phyloP scores from a whole-genome alignment of 148 eudicot genomes.

The Camellia granthamiana region DNA sequence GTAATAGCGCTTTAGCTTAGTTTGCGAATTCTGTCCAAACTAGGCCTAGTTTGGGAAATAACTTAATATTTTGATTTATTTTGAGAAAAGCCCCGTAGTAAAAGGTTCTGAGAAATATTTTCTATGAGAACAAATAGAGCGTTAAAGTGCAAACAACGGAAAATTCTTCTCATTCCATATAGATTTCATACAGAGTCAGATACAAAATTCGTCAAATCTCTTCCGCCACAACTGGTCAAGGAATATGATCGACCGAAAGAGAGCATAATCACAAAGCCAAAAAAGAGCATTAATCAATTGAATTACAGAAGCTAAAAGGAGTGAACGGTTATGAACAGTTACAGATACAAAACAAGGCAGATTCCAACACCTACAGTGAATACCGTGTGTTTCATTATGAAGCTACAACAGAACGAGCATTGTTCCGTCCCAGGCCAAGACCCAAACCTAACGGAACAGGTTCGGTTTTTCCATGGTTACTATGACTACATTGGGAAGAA shows the following conservation, averaged over 20 bases:
- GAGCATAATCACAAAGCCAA: background rate
- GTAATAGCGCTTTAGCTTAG: too few species aligned
- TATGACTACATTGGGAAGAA: slow-evolving; percentile 70
- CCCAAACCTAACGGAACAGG: slow-evolving; percentile 75
- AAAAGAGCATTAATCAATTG: slow-evolving; percentile 9
- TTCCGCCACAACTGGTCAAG: background rate
- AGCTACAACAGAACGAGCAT: slow-evolving; percentile 45
- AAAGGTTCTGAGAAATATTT: too few species aligned
- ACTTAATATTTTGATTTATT: too few species aligned
- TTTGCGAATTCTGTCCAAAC: too few species aligned
- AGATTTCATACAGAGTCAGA: background rate
- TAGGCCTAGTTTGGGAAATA: too few species aligned
- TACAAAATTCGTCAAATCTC: background rate
- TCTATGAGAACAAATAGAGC: too few species aligned
- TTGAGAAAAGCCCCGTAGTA: too few species aligned
- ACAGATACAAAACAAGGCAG: background rate
- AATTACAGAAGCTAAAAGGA: slow-evolving; percentile 13
- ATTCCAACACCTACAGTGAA: background rate
- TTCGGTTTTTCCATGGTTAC: slow-evolving; percentile 35
- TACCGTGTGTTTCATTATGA: slow-evolving; percentile 23
- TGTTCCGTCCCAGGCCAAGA: slow-evolving; percentile 64
- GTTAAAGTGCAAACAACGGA: background rate
- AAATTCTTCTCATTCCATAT: background rate
- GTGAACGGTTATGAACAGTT: background rate
- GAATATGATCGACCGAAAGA: background rate